These are phyloP conservation scores for Brasilioporus rufonigricans DNA, from an alignment of 768 basidiomycete species.

Conservation along the genomic window DNA sequence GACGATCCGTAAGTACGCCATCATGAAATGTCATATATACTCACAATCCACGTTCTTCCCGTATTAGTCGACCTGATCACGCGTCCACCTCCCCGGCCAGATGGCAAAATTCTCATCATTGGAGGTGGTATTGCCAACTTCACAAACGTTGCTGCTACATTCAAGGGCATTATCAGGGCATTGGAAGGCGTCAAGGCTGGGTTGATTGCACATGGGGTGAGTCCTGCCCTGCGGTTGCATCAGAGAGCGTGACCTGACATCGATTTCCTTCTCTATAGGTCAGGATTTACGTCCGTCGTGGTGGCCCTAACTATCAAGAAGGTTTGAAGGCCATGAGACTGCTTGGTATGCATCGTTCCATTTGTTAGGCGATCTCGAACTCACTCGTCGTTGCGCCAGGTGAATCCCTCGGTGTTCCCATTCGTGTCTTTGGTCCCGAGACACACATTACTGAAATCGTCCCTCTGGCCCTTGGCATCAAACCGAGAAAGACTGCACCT, in stretches of 20 bases:
- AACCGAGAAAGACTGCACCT: conserved; percentile 33
- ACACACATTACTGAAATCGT: conserved; percentile 99
- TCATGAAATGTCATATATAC: not conserved
- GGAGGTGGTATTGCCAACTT: conserved; percentile 99
- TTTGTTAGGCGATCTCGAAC: not conserved
- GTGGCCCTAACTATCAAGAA: conserved; percentile 99
- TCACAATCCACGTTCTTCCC: not conserved
- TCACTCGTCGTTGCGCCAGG: conserved; percentile 29
- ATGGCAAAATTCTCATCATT: conserved; percentile 99
- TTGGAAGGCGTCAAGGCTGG: conserved; percentile 89
- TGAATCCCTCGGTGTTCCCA: conserved; percentile 95
- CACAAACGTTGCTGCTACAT: conserved; percentile 98
- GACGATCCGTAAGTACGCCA: conserved; percentile 75
- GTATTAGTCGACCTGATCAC: conserved; percentile 87
- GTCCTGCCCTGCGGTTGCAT: not conserved
- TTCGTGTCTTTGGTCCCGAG: conserved; percentile 96
- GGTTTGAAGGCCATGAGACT: conserved; percentile 97
- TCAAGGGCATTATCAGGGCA: conserved; percentile 99
- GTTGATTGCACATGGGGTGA: conserved; percentile 52
- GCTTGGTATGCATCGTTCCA: conserved; percentile 46
- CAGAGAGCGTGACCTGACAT: not conserved
- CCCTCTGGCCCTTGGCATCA: conserved; percentile 89
- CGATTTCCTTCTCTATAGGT: conserved; percentile 54
- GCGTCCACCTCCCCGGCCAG: conserved; percentile 73
- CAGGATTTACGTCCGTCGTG: conserved; percentile 96